phyloP scores from a whole-genome alignment of 176 grass and related monocot genomes.

The Oryza australiensis region DNA sequence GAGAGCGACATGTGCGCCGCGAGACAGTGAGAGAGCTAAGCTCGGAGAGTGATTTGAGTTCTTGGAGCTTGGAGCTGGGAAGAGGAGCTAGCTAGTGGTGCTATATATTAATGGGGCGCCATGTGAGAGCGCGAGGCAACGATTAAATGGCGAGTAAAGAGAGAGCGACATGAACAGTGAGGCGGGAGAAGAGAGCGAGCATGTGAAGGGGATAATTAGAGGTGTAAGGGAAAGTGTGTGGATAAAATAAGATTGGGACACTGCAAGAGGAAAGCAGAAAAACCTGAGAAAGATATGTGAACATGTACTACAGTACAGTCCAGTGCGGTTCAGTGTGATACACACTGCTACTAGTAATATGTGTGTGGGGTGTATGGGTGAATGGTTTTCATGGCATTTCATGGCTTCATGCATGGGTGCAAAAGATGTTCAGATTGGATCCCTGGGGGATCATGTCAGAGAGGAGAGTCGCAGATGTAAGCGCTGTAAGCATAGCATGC shows the following conservation, averaged over 20 bases:
- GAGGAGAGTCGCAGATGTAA: background rate
- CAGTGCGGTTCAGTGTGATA: background rate
- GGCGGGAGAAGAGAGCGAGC: background rate
- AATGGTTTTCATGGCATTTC: background rate
- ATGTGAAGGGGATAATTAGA: conserved; percentile 62
- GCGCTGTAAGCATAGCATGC: background rate
- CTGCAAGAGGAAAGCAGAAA: background rate
- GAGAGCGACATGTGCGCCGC: background rate
- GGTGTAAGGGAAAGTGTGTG: background rate
- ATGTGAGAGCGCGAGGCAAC: conserved; percentile 42
- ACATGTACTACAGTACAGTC: background rate
- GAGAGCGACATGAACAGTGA: conserved; percentile 31
- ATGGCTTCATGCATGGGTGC: conserved; percentile 8
- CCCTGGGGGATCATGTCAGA: conserved; percentile 37
- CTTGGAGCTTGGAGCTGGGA: conserved; percentile 49
- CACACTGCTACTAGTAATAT: background rate
- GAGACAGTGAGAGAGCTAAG: background rate
- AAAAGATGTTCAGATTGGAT: conserved; percentile 24
- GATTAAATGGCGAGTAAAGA: conserved; percentile 54
- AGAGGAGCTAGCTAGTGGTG: conserved; percentile 7
- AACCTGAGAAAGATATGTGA: background rate
- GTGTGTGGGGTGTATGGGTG: background rate
- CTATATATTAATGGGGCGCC: conserved; percentile 60
- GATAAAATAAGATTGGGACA: conserved; percentile 15
- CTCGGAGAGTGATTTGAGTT: conserved; percentile 14